phyloP scores from a whole-genome alignment of 2,329 filamentous ascomycete genomes.

The Aureobasidium vineae region DNA sequence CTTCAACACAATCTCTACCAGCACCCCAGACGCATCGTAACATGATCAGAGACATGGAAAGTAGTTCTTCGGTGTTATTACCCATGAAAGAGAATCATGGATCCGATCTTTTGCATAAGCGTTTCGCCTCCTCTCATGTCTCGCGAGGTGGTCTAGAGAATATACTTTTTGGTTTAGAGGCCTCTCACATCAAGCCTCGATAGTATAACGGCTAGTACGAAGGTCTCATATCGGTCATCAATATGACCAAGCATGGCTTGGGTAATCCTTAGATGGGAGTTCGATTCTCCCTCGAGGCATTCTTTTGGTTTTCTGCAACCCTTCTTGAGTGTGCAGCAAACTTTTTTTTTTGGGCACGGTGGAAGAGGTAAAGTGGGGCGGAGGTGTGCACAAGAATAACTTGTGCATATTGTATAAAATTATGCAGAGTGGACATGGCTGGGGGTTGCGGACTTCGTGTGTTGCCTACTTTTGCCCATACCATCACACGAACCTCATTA shows the following conservation, averaged over 20 bases:
- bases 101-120: too few species aligned
- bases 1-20: neutral
- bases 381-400: too few species aligned
- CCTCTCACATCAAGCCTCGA: slow-evolving; percentile 6
- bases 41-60: neutral
- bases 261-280: slow-evolving; percentile 24
- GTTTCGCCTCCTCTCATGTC: too few species aligned
- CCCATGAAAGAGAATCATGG: too few species aligned
- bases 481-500: too few species aligned
- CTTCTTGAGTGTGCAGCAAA: neutral
- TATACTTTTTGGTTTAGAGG: too few species aligned
- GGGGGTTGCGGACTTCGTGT: too few species aligned
- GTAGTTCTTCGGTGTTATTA: neutral
- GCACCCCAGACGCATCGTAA: too few species aligned
- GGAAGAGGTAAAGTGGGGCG: neutral
- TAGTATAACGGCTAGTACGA: slow-evolving; percentile 25
- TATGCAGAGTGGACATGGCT: too few species aligned
- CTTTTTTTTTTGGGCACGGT: neutral
- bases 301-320: neutral
- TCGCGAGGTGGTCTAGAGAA: too few species aligned
- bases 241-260: slow-evolving; percentile 18
- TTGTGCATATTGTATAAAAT: too few species aligned
- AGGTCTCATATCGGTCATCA: slow-evolving; percentile 24
- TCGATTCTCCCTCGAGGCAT: slow-evolving; percentile 25
- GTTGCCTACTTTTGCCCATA: too few species aligned